These are phyloP conservation scores for Anisodus acutangulus DNA, from an alignment of 257 asterid species.

Conservation along the genomic window DNA sequence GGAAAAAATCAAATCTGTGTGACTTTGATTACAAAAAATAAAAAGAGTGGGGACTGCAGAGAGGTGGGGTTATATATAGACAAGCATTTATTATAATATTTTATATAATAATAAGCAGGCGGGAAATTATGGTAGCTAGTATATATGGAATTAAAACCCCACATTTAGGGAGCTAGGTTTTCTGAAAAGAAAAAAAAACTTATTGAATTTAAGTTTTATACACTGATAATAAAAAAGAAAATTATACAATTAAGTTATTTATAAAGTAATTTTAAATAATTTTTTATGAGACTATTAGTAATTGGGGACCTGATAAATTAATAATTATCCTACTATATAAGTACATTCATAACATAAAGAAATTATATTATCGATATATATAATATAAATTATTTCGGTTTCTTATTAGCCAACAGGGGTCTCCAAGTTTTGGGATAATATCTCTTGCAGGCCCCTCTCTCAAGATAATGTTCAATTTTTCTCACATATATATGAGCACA, in stretches of 20 bases:
- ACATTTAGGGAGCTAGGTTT: too few relatives aligned
- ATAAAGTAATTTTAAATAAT: too few relatives aligned
- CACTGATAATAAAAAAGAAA: too few relatives aligned
- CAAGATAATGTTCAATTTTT: conserved; percentile 28
- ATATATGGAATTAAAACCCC: background rate
- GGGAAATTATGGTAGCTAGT: background rate
- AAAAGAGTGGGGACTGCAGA: too few relatives aligned
- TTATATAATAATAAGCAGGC: background rate
- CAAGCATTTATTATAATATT: background rate
- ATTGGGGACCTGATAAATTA: background rate
- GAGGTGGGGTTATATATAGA: background rate
- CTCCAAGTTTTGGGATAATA: conserved; percentile 31
- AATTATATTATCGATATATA: background rate
- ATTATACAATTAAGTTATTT: too few relatives aligned
- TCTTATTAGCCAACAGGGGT: background rate
- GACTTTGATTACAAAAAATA: background rate
- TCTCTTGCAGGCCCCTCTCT: conserved; percentile 39
- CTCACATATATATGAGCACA: conserved; percentile 17
- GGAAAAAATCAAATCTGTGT: too few relatives aligned
- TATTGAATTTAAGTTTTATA: background rate
- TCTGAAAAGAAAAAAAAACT: too few relatives aligned
- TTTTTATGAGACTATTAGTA: too few relatives aligned
- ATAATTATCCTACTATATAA: background rate
- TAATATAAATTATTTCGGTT: background rate
- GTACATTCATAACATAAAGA: background rate